phyloP scores from a whole-genome alignment of 768 basidiomycete species.

The Lyophyllum atratum region DNA sequence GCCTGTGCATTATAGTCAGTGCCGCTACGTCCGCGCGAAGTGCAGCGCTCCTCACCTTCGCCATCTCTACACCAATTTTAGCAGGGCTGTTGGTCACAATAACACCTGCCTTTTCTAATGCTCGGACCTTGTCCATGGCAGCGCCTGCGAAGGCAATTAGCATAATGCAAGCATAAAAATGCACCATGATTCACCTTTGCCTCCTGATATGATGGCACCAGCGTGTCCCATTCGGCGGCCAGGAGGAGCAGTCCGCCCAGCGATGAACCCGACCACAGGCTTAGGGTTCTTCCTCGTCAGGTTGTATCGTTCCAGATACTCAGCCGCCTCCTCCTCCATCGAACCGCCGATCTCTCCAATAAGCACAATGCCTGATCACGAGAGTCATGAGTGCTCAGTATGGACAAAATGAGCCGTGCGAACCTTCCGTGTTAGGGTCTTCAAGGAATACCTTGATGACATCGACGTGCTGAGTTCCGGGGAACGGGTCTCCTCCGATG shows the following conservation, averaged over 20 bases:
- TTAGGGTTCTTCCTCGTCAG: conserved; percentile 85
- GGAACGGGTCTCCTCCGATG: conserved; percentile 97
- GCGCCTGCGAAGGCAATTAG: conserved; percentile 51
- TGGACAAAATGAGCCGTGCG: conserved; percentile 2
- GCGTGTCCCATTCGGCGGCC: conserved; percentile 98
- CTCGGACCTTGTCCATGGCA: conserved; percentile 91
- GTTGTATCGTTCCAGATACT: conserved; percentile 92
- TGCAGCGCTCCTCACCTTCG: conserved; percentile 60
- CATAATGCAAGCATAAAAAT: not conserved
- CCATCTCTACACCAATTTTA: conserved; percentile 88
- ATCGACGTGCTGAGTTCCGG: conserved; percentile 93
- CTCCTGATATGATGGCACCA: conserved; percentile 97
- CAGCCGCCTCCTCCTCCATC: conserved; percentile 99
- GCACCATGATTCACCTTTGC: conserved; percentile 69
- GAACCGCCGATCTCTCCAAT: conserved; percentile 99
- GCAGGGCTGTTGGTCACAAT: conserved; percentile 95
- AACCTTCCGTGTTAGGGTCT: conserved; percentile 92
- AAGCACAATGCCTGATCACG: conserved; percentile 78
- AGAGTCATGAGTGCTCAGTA: not conserved
- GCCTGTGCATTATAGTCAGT: conserved; percentile 46
- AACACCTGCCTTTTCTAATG: conserved; percentile 88
- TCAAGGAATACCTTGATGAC: conserved; percentile 95
- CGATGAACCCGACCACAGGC: conserved; percentile 97
- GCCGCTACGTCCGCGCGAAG: not conserved
- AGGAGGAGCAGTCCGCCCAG: conserved; percentile 96